These are phyloP conservation scores for Ceratorhiza oryzae-sativae DNA, from an alignment of 1,284 basidiomycete genomes.

Conservation along the genomic window DNA sequence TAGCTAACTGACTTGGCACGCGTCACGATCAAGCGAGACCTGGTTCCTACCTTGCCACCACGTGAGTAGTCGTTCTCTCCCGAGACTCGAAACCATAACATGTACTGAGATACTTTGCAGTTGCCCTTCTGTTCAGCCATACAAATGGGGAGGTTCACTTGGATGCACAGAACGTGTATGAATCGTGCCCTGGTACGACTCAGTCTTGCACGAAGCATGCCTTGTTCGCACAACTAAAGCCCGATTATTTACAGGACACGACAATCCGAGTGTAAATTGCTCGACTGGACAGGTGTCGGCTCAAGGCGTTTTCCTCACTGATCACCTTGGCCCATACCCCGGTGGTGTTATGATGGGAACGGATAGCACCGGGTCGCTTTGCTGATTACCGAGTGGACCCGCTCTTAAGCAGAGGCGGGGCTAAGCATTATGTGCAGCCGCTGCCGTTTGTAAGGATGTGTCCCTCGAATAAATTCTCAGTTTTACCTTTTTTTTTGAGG, in stretches of 20 bases:
- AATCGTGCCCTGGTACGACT: slow-evolving; percentile 56
- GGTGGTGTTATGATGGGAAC: slow-evolving; percentile 11
- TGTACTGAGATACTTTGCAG: slow-evolving; percentile 46
- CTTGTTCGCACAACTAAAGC: background rate
- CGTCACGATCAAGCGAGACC: slow-evolving; percentile 59
- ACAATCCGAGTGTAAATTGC: slow-evolving; percentile 19
- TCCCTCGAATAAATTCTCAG: too few relatives aligned
- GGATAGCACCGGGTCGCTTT: background rate
- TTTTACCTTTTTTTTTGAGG: too few relatives aligned
- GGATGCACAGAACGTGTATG: slow-evolving; percentile 57
- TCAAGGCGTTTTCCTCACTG: slow-evolving; percentile 1
- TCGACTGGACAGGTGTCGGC: slow-evolving; percentile 18
- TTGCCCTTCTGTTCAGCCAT: slow-evolving; percentile 61
- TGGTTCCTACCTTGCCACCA: slow-evolving; percentile 58
- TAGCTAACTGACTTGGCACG: slow-evolving; percentile 53
- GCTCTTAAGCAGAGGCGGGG: too few relatives aligned
- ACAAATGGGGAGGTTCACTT: slow-evolving; percentile 68
- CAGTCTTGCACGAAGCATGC: background rate
- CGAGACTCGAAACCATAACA: background rate
- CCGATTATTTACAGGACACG: background rate
- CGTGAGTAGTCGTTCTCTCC: background rate
- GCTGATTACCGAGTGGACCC: too few relatives aligned
- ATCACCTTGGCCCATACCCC: slow-evolving; percentile 30
- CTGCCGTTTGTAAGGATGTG: too few relatives aligned
- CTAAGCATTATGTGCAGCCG: too few relatives aligned